phyloP scores from a whole-genome alignment of 2,329 filamentous ascomycete species.

The Neopestalotiopsis sp. region DNA sequence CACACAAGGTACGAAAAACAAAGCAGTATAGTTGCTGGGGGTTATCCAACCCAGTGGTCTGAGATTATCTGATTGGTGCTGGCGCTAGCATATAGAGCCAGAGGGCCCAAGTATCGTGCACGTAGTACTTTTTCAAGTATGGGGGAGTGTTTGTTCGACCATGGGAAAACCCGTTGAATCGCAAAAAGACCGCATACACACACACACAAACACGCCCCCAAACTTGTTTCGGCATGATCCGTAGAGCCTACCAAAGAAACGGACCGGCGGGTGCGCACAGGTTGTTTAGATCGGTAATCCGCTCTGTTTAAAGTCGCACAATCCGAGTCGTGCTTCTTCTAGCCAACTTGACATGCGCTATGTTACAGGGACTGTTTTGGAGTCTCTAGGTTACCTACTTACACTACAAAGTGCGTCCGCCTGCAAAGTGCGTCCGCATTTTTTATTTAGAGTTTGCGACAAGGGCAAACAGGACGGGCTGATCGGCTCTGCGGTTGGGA shows the following conservation, averaged over 20 bases:
- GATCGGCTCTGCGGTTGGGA: not conserved
- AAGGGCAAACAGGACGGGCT: not conserved
- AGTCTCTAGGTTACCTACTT: too few relatives aligned
- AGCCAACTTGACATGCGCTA: too few relatives aligned
- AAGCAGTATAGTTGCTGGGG: not conserved
- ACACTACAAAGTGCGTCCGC: not conserved
- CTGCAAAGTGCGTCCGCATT: not conserved
- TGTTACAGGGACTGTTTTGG: not conserved
- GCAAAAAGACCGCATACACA: not conserved
- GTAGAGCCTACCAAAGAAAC: not conserved
- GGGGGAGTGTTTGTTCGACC: not conserved
- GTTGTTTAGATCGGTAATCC: not conserved
- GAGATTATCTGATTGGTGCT: not conserved
- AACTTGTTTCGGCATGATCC: not conserved
- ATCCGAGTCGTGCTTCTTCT: not conserved
- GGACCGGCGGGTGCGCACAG: not conserved
- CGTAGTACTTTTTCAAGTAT: not conserved
- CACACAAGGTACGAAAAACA: not conserved
- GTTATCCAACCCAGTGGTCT: not conserved
- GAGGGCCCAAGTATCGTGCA: not conserved
- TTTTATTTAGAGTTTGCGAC: not conserved
- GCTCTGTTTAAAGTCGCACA: not conserved
- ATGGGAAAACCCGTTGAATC: not conserved
- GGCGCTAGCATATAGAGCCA: not conserved
- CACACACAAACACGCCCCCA: too few relatives aligned